phyloP scores from a whole-genome alignment of 2,329 filamentous ascomycete genomes.

The Leptodontidium sp. region DNA sequence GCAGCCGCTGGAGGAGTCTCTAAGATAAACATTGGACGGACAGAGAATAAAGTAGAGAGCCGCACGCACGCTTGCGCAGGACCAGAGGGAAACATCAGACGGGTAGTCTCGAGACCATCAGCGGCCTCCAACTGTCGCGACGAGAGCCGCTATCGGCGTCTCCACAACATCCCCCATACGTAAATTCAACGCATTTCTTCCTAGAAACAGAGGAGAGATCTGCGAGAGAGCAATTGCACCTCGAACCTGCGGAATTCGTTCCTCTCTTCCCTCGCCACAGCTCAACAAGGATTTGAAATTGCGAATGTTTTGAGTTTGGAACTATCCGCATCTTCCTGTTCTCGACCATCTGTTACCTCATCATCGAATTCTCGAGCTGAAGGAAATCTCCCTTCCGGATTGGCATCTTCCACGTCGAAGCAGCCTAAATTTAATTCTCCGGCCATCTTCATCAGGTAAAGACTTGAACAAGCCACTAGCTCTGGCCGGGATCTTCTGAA shows the following conservation, averaged over 20 bases:
- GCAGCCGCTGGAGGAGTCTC: slow-evolving; percentile 22
- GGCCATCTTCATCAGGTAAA: slow-evolving; percentile 23
- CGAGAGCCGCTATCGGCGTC: background rate
- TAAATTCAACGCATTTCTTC: background rate
- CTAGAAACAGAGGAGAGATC: slow-evolving; percentile 23
- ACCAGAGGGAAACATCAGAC: slow-evolving; percentile 29
- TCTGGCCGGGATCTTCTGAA: slow-evolving; percentile 17
- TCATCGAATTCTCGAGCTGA: slow-evolving; percentile 30
- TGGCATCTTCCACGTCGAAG: slow-evolving; percentile 10
- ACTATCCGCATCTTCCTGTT: slow-evolving; percentile 25
- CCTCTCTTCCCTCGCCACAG: slow-evolving; percentile 22
- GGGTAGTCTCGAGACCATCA: slow-evolving; percentile 25
- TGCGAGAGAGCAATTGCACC: slow-evolving; percentile 19
- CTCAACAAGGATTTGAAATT: slow-evolving; percentile 27
- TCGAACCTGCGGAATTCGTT: slow-evolving; percentile 18
- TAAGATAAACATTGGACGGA: slow-evolving; percentile 40
- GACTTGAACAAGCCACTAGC: background rate
- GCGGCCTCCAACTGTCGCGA: slow-evolving; percentile 23
- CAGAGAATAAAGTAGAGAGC: slow-evolving; percentile 31
- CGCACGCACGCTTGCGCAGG: slow-evolving; percentile 38
- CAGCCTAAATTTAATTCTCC: slow-evolving; percentile 16
- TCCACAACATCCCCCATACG: slow-evolving; percentile 19
- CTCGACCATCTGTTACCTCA: slow-evolving; percentile 33
- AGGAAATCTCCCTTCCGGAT: slow-evolving; percentile 20
- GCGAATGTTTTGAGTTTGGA: slow-evolving; percentile 33